Percentiles rank a stretch among this genome's conserved stretches.
Evolutionary conservation across 192 early-diverging fungal genomes (phyloP).

Genomic region (Coemansia sp.): DNA sequence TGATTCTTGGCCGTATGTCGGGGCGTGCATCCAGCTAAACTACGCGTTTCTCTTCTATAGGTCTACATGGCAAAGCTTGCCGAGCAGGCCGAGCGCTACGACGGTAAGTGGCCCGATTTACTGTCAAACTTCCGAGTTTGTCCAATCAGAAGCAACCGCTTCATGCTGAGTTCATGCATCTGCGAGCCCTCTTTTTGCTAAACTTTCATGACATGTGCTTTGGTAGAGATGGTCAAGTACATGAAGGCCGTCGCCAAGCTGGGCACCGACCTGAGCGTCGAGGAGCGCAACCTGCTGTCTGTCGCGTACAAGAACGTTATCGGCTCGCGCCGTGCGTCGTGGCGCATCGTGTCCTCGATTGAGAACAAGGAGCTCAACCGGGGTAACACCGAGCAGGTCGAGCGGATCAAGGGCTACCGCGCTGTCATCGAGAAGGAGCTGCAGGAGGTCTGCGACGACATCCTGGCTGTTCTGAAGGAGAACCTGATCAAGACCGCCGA

Average conservation of each 20-base stretch:
- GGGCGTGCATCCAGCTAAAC: neutral
- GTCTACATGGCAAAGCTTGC: constrained; percentile 99
- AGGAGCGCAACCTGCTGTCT: constrained; percentile 96
- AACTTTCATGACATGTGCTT: constrained; percentile 97
- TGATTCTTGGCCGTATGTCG: neutral
- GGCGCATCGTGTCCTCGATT: constrained; percentile 96
- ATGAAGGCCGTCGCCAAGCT: constrained; percentile 67
- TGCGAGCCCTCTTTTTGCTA: constrained; percentile 53
- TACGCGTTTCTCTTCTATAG: neutral
- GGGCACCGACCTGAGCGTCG: constrained; percentile 75
- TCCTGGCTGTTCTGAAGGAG: constrained; percentile 82
- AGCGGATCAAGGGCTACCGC: constrained; percentile 90
- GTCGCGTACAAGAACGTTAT: constrained; percentile 99
- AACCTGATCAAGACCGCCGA: constrained; percentile 82
- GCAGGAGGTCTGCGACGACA: constrained; percentile 90
- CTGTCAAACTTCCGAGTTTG: neutral
- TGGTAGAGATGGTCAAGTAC: constrained; percentile 89
- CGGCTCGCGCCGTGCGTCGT: constrained; percentile 93
- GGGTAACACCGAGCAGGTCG: constrained; percentile 74
- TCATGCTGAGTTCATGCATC: constrained; percentile 15
- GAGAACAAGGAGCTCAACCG: constrained; percentile 92
- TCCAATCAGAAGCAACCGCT: constrained; percentile 3
- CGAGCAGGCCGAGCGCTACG: constrained; percentile 98
- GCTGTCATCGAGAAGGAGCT: constrained; percentile 92
- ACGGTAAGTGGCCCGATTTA: constrained; percentile 39